Base-by-base conservation (phyloP, 1,139 yeast species). In the Debaryomyces sp. region DNA sequence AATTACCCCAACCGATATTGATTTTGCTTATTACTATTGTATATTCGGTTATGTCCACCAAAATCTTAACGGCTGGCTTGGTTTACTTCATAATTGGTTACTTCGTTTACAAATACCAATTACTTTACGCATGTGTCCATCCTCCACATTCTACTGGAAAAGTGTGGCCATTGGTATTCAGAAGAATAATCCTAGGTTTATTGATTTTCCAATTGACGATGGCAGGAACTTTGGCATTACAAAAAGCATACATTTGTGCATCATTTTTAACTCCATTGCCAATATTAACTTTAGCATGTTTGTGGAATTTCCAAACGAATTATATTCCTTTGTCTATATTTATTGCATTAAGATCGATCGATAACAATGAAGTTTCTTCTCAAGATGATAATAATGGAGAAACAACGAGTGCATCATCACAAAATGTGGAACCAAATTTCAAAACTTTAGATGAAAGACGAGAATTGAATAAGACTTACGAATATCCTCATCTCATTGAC, bases 171-270 rank as follows among this genome's bases (percentile, higher is more conserved):
- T 74, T 84, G 62, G 78, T 84, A 3, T 82, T 84, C 52, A 70
- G 85, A 53, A 66, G 89, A 44, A 77, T 83, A 3, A 75, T 82
- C 45, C 57, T 84, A 36, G 89, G 89, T 0, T 67, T 84, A 26
- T 66, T 82, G 10, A 75, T 84, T 44, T 78, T 94, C 63, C 98
- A 94, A 61, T 67, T 92, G 49, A 89, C 97, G 13, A 90, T 91
- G 90, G 91, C 92, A 1, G 98, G 97, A 2, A 86, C 96, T 0
- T 72, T 92, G 50, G 94, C 89, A 1, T 78, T 87, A 13, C 83
- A 89, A 57, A 84, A 87, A 52, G 96, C 96, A 0, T 91, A 85
- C 70, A 69, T 83, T 9, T 72, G 89, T 43, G 90, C 97, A 0
- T 71, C 87, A 32, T 77, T 84, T 53, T 70, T 92, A 44, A 73